Evolutionary conservation across 257 asterid genomes (phyloP).

Genomic region (Solanum chmielewskii): DNA sequence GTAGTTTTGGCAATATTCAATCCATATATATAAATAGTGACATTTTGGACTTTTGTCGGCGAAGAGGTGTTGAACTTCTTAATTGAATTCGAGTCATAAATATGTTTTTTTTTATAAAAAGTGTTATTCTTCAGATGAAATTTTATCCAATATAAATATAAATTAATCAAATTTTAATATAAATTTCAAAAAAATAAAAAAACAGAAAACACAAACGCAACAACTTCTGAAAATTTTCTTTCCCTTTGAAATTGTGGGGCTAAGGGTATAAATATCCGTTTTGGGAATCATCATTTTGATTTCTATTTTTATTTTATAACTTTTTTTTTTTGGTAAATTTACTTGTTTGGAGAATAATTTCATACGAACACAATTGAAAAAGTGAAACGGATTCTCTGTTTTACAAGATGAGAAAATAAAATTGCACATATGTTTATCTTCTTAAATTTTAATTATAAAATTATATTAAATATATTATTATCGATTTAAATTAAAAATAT

Average conservation of each 20-base stretch:
- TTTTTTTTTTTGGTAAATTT: not conserved
- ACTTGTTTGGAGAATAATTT: not conserved
- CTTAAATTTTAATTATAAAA: fast-evolving
- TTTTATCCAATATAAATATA: fast-evolving
- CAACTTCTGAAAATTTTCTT: not conserved
- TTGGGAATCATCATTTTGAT: not conserved
- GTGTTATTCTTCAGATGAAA: fast-evolving
- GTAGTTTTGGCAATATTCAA: too few relatives aligned
- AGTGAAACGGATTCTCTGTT: not conserved
- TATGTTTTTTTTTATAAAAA: too few relatives aligned
- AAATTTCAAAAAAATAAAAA: too few relatives aligned
- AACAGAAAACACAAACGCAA: too few relatives aligned
- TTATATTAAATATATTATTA: too few relatives aligned
- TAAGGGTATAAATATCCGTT: not conserved
- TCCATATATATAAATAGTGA: not conserved
- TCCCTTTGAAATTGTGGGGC: not conserved
- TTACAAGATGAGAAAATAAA: too few relatives aligned
- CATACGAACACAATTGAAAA: not conserved
- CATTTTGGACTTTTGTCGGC: not conserved
- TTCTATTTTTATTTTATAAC: not conserved
- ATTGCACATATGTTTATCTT: not conserved
- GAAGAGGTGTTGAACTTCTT: not conserved
- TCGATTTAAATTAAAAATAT: not conserved
- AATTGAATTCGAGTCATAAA: not conserved
- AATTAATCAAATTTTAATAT: too few relatives aligned